These are phyloP conservation scores for Yamagishiella unicocca DNA, from an alignment of 139 green algal species.

Conservation along the genomic window DNA sequence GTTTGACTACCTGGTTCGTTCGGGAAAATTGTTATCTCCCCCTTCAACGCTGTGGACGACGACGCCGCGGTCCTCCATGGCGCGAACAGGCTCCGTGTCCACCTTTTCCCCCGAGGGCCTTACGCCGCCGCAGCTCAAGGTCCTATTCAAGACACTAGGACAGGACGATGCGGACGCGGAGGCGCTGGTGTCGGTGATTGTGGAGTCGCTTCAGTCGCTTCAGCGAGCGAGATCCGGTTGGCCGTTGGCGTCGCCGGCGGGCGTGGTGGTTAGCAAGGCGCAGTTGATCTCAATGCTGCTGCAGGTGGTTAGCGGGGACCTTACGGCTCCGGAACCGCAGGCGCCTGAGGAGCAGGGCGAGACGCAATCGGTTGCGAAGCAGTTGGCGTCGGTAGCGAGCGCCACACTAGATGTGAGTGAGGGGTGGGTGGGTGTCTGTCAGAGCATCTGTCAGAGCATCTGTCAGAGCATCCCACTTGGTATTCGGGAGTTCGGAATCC, in stretches of 20 bases:
- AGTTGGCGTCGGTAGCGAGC: not conserved
- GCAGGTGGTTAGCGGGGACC: not conserved
- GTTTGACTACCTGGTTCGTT: not conserved
- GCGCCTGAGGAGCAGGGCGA: not conserved
- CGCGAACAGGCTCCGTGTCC: not conserved
- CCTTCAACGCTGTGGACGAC: no score
- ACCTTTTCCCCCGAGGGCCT: not conserved
- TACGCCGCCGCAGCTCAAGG: not conserved
- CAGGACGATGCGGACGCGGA: not conserved
- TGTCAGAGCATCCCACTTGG: no score
- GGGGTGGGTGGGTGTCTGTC: no score
- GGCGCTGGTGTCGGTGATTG: not conserved
- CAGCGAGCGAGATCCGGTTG: not conserved
- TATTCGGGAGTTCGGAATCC: no score
- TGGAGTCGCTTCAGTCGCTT: not conserved
- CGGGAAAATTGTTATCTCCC: not conserved
- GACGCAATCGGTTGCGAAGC: no score
- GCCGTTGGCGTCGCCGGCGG: not conserved
- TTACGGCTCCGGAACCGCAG: not conserved
- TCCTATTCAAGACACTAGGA: not conserved
- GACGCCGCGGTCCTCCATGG: no score
- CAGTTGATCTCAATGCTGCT: not conserved
- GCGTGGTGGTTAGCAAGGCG: not conserved
- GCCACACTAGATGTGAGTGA: not conserved
- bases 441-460: no score